Conservation (phyloP, 768 basidiomycete species). For the Trametes coccinea region DNA sequence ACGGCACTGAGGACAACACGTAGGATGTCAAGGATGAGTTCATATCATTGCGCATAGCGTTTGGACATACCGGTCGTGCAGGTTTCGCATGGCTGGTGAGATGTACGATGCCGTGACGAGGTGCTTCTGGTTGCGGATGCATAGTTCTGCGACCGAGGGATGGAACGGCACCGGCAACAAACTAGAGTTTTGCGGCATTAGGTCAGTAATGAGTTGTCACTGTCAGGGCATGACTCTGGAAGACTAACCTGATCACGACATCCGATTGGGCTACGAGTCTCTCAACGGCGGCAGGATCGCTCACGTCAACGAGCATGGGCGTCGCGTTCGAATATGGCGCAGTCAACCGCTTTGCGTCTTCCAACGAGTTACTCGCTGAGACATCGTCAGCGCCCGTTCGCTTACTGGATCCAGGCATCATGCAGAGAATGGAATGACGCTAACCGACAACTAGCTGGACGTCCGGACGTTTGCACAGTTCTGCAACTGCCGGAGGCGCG, state of each 20-base stretch:
- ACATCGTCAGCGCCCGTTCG: not conserved
- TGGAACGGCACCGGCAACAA: constrained; percentile 81
- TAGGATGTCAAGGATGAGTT: not conserved
- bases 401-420: too few species aligned
- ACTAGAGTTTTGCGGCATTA: constrained; percentile 39
- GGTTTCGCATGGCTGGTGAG: constrained; percentile 68
- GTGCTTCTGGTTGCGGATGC: constrained; percentile 68
- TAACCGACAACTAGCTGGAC: constrained; percentile 76
- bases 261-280: constrained; percentile 64
- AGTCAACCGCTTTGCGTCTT: constrained; percentile 55
- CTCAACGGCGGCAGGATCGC: constrained; percentile 45
- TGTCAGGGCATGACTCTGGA: not conserved
- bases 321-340: constrained; percentile 50
- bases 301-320: constrained; percentile 61
- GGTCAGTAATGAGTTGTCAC: not conserved
- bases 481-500: constrained; percentile 82
- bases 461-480: constrained; percentile 62
- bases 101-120: constrained; percentile 93
- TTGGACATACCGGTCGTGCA: constrained; percentile 57
- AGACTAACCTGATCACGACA: constrained; percentile 76
- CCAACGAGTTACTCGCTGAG: constrained; percentile 70
- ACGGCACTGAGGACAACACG: constrained; percentile 47
- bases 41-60: not conserved
- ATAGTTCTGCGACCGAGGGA: constrained; percentile 65
- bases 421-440: constrained; percentile 29